Base-by-base conservation (phyloP, 768 basidiomycete species). In the Holtermanniella nyarrowii region DNA sequence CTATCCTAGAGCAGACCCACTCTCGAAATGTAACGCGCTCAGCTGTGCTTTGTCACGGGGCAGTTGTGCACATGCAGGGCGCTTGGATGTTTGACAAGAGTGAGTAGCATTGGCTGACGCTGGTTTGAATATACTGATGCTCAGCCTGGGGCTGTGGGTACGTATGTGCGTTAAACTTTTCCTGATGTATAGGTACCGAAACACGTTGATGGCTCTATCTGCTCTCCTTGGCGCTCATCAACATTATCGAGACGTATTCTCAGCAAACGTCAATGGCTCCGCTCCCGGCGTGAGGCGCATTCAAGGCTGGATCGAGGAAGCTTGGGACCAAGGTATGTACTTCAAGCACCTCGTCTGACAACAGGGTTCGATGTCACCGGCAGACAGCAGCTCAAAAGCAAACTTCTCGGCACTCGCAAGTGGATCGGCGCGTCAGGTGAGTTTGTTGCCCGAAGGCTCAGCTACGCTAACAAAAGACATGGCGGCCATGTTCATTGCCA, bases 351-450 rank as follows among this genome's bases (percentile, higher is more conserved):
- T 24, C 13, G 23, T 21, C 25, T 21, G 22, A 44, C 1, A 5
- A 52, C 49, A 77, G 89, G 87, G 0, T 90, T 80, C 60, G 89
- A 95, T 65, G 62, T 64, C 20, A 77, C 83, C 53, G 89, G 90
- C 2, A 79, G 79, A 13, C 50, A 71, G 46, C 72, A 88, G 40
- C 73, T 89, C 7, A 76, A 78, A 22, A 75, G 76, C 71, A 56
- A 70, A 40, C 62, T 83, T 5, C 61, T 77, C 14, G 80, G 77
- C 1, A 84, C 82, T 1, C 74, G 62, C 5, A 86, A 84, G 66
- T 86, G 81, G 82, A 82, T 93, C 43, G 89, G 89, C 16, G 85
- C 87, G 10, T 78, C 78, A 66, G 86, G 86, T 84, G 58, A 50
- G 60, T 55, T 40, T 13, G 21, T 42, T 16, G 31, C 11, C n/a